A percentile compares a stretch with the other conserved stretches of the same genome.
Evolutionary conservation across 192 early-diverging fungal genomes (phyloP).

Genomic region (Coemansia reversa): DNA sequence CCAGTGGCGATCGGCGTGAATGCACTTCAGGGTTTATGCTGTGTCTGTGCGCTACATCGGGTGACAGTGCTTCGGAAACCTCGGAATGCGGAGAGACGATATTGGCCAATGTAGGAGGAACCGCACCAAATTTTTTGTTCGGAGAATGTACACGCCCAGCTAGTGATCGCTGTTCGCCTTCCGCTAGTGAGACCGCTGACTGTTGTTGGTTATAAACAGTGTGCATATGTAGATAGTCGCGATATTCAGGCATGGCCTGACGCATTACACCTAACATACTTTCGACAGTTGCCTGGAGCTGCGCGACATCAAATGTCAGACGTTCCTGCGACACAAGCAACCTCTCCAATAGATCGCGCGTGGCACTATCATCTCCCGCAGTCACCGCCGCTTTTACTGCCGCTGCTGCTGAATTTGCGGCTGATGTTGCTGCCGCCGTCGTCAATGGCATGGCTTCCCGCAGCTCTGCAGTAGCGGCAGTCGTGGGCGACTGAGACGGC

Average conservation of each 20-base stretch:
- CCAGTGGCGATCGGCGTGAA: slow-evolving; percentile 3
- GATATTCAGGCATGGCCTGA: slow-evolving; percentile 4
- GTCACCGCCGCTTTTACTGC: background rate
- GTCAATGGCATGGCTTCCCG: background rate
- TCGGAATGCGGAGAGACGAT: slow-evolving; percentile 20
- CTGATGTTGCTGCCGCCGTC: background rate
- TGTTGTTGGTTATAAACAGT: slow-evolving; percentile 1
- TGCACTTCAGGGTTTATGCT: background rate
- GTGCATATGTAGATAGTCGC: background rate
- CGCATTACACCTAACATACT: slow-evolving; percentile 25
- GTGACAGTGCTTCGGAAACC: slow-evolving; percentile 4
- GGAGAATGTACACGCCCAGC: background rate
- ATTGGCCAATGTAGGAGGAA: slow-evolving; percentile 37
- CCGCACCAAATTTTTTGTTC: background rate
- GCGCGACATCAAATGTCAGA: slow-evolving; percentile 38
- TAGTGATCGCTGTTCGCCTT: background rate
- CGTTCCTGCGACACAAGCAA: slow-evolving; percentile 42
- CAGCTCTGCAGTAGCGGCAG: background rate
- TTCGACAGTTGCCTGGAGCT: slow-evolving; percentile 36
- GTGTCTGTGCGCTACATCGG: background rate
- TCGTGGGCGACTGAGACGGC: background rate
- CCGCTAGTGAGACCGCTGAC: background rate
- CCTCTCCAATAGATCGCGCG: slow-evolving; percentile 25
- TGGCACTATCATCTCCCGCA: background rate
- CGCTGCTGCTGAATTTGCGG: background rate